Conservation (phyloP, 2,329 filamentous ascomycete genomes). For the Trematosphaeria pertusa region DNA sequence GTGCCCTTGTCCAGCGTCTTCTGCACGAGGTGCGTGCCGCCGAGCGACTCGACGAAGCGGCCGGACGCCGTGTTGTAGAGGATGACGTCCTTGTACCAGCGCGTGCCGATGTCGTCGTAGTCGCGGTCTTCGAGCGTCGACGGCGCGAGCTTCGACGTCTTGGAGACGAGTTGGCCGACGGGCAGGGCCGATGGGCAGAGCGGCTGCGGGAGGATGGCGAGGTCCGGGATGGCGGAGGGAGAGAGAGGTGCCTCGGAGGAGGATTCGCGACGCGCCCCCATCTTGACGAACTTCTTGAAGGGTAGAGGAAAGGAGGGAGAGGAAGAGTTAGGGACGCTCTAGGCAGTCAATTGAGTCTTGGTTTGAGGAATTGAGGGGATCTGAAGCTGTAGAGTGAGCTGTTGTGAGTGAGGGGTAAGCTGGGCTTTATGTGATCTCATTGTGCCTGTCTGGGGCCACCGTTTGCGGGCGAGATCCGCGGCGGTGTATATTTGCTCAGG, state of each 20-base stretch:
- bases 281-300: constrained; percentile 1
- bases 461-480: constrained; percentile 21
- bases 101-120: constrained; percentile 44
- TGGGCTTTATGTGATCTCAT: constrained; percentile 47
- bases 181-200: constrained; percentile 33
- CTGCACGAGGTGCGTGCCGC: constrained; percentile 38
- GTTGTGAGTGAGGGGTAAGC: constrained; percentile 39
- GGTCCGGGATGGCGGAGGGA: constrained; percentile 40
- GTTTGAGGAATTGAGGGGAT: not conserved
- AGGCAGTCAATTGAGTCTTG: constrained; percentile 1
- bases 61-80: constrained; percentile 32
- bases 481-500: constrained; percentile 28
- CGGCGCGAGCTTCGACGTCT: constrained; percentile 35
- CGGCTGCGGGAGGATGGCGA: constrained; percentile 39
- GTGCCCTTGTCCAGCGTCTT: constrained; percentile 33
- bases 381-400: constrained; percentile 25
- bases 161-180: constrained; percentile 43
- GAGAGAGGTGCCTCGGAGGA: constrained; percentile 37
- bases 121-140: constrained; percentile 39
- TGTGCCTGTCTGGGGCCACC: constrained; percentile 26
- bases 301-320: constrained; percentile 1
- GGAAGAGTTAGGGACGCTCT: no score
- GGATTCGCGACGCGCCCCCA: constrained; percentile 24
- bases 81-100: constrained; percentile 48
- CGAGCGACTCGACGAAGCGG: constrained; percentile 37